Base-by-base conservation (phyloP, 352 stramenopile genomes). In the Pythium volutum region DNA sequence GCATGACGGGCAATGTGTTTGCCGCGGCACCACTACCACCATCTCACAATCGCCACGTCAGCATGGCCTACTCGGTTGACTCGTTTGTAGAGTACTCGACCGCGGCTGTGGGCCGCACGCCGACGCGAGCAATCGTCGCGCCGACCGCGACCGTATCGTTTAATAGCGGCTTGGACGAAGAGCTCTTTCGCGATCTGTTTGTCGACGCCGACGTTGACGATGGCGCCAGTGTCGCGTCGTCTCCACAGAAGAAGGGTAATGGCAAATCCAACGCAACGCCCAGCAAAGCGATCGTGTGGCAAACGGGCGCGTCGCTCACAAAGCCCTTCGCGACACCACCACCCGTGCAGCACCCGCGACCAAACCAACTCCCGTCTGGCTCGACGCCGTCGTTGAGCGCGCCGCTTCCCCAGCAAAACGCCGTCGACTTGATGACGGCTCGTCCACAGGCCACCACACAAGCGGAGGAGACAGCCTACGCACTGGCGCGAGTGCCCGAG, bases 121-220 rank as follows among this genome's bases (percentile, higher is more conserved):
- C 71, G 3, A 67, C 59, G 2, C 69, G 58, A 22, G 27, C 23
- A 22, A 67, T 60, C n/a, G 52, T 58, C 3, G 23, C 29, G 20
- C 46, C 61, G 4, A 43, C 59, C 8, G 34, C 41, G 0, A 66
- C 60, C 1, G 26, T 59, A 11, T 20, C 55, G 12, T 53, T 56
- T 38, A 49, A 27, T 11, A 62, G 36, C 3, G 26, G 81, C 34
- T 63, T 79, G 43, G 78, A 90, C 15, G 79, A 90, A 65, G 79
- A 90, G 52, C 68, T 90, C 49, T 88, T 88, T 18, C 74, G 79
- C 14, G 79, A 90, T 23, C 64, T 90, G 14, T 88, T 90, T 48
- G 63, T 31, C 26, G 55, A 64, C 2, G 57, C 38, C 12, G 77
- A 87, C 8, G 65, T 55, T 8, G 75, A 81, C 20, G 49, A 50